Evolutionary conservation across 2,329 filamentous ascomycete species (phyloP).

Genomic region (Fusarium camptoceras): DNA sequence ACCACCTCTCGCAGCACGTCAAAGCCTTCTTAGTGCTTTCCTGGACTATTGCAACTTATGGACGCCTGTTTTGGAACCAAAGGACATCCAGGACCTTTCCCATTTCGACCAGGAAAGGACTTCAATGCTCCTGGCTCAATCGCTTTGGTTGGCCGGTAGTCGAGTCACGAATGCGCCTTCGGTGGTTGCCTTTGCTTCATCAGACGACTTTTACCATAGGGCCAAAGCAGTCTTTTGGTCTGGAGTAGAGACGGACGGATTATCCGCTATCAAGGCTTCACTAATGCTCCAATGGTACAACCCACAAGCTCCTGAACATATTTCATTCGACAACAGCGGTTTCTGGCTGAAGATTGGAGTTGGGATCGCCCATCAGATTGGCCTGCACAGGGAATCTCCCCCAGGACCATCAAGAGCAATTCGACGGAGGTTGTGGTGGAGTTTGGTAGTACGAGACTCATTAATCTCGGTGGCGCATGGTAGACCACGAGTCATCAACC

Average conservation of each 20-base stretch:
- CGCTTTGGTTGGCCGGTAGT: background rate
- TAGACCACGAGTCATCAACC: constrained; percentile 4
- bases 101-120: background rate
- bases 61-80: constrained; percentile 2
- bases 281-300: constrained; percentile 6
- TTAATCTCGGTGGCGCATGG: constrained; percentile 1
- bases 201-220: background rate
- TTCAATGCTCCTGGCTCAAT: background rate
- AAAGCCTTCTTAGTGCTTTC: background rate
- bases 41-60: background rate
- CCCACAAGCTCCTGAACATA: constrained; percentile 1
- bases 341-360: constrained; percentile 6
- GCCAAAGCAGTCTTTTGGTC: constrained; percentile 6
- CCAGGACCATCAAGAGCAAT: background rate
- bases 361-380: constrained; percentile 4
- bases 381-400: background rate
- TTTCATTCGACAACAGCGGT: constrained; percentile 1
- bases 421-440: constrained; percentile 1
- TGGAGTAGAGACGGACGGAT: background rate
- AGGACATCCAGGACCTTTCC: background rate
- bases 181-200: background rate
- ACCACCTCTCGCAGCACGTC: background rate
- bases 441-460: background rate
- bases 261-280: background rate
- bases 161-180: background rate